Conservation (phyloP, 139 green algal genomes). For the Micromonas pusilla region DNA sequence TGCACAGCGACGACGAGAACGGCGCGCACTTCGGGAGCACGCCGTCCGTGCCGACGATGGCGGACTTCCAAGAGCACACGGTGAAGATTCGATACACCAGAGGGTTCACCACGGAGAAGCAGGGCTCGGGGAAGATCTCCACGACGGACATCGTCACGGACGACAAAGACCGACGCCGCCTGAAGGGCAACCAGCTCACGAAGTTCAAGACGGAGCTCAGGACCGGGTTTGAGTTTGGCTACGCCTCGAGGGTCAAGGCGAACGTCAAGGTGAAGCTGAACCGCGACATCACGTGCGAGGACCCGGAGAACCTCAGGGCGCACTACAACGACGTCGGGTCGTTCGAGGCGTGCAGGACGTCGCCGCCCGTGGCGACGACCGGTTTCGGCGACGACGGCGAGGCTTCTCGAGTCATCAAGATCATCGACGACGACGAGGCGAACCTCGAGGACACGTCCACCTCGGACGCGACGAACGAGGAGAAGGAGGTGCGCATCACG, state of each 20-base stretch:
- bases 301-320: neutral
- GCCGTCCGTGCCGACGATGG: slow-evolving; percentile 23
- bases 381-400: slow-evolving; percentile 21
- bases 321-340: neutral
- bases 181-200: slow-evolving; percentile 20
- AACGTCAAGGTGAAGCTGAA: slow-evolving; percentile 31
- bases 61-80: slow-evolving; percentile 20
- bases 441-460: slow-evolving; percentile 27
- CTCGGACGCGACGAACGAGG: neutral
- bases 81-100: slow-evolving; percentile 34
- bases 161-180: slow-evolving; percentile 22
- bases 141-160: slow-evolving; percentile 24
- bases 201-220: slow-evolving; percentile 29
- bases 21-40: slow-evolving; percentile 26
- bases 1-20: slow-evolving; percentile 28
- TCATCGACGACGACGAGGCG: slow-evolving; percentile 23
- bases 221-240: slow-evolving; percentile 31
- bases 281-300: slow-evolving; percentile 22
- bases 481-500: slow-evolving; percentile 18
- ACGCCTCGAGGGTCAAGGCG: slow-evolving; percentile 26
- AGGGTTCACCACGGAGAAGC: slow-evolving; percentile 32
- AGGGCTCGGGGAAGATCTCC: slow-evolving; percentile 16
- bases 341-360: neutral
- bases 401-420: slow-evolving; percentile 19
- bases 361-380: neutral